These are phyloP conservation scores for Brasenia schreberi DNA, from an alignment of 164 flowering plant genomes.

Conservation along the genomic window DNA sequence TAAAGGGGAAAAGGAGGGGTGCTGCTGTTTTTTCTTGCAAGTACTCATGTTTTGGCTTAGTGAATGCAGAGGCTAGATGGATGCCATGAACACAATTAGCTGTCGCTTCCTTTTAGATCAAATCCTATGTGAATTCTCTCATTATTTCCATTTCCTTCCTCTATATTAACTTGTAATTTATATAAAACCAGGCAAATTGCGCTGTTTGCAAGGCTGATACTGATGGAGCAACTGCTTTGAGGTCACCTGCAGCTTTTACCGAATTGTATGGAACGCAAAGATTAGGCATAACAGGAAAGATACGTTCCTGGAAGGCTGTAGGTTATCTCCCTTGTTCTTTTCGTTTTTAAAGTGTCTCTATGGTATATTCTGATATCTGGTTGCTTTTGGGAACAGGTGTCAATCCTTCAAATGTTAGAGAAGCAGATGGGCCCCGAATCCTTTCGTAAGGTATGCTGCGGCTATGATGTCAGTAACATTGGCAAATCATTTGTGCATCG, in stretches of 20 bases:
- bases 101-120: no score
- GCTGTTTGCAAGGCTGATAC: slow-evolving; percentile 84
- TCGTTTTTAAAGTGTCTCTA: slow-evolving; percentile 1
- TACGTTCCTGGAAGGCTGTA: slow-evolving; percentile 95
- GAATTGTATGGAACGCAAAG: slow-evolving; percentile 79
- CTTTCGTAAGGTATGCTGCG: slow-evolving; percentile 55
- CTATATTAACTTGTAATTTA: neutral
- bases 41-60: no score
- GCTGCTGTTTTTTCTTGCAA: no score
- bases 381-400: slow-evolving; percentile 39
- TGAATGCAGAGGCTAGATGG: no score
- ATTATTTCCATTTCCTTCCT: neutral
- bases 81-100: no score
- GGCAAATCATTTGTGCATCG: no score
- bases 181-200: slow-evolving; percentile 56
- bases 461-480: no score
- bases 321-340: slow-evolving; percentile 18
- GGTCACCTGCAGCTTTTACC: slow-evolving; percentile 48
- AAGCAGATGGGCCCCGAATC: slow-evolving; percentile 98
- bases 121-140: neutral
- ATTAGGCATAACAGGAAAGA: slow-evolving; percentile 77
- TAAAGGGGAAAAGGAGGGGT: no score
- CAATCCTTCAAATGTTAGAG: slow-evolving; percentile 93
- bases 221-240: slow-evolving; percentile 72
- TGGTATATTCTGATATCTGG: neutral